phyloP scores from a whole-genome alignment of 225 moss, liverwort and hornwort species.

The Polytrichum commune region DNA sequence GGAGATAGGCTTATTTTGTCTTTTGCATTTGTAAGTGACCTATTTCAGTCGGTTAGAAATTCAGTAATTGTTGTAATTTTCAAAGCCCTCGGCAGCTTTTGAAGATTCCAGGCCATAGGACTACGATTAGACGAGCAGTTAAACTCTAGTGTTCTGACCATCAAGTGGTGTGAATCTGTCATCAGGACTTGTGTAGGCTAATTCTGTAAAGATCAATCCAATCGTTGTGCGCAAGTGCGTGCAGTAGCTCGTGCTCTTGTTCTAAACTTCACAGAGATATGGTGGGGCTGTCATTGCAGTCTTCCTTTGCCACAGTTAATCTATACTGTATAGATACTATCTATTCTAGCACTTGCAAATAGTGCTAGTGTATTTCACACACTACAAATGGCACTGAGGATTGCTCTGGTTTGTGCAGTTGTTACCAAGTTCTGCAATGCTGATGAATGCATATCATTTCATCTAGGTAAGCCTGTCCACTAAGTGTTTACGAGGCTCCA shows the following conservation, averaged over 20 bases:
- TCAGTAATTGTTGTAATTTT: too few relatives aligned
- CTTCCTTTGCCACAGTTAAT: background rate
- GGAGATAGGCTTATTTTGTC: too few relatives aligned
- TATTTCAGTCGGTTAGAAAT: too few relatives aligned
- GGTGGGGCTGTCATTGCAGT: background rate
- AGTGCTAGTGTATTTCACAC: background rate
- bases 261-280: background rate
- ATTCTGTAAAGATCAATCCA: background rate
- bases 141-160: too few relatives aligned
- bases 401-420: conserved; percentile 27
- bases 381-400: background rate
- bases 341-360: background rate
- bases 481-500: too few relatives aligned
- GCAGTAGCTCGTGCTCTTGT: background rate
- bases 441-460: conserved; percentile 69
- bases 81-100: too few relatives aligned
- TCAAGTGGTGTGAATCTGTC: too few relatives aligned
- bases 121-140: too few relatives aligned
- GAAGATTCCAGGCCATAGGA: too few relatives aligned
- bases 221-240: background rate
- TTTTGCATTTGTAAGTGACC: too few relatives aligned
- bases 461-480: conserved; percentile 52
- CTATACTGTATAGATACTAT: too few relatives aligned
- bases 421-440: conserved; percentile 69
- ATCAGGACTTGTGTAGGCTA: too few relatives aligned